Conservation (phyloP, 148 eudicot genomes). For the Polygonum maritimum region DNA sequence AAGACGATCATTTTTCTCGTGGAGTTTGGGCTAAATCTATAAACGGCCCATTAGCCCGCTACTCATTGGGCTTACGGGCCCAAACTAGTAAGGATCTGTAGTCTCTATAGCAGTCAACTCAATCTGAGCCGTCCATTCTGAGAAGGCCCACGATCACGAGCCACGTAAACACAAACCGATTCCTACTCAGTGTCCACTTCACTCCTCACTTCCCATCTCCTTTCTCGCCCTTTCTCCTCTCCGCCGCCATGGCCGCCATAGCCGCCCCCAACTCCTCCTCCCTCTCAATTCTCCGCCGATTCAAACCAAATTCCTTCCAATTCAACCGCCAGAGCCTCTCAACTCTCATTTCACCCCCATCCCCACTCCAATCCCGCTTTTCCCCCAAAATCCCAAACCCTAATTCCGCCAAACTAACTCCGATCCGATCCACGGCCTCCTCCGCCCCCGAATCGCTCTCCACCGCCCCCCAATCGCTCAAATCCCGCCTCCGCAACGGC, state of each 20-base stretch:
- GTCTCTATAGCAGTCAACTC: too few species aligned
- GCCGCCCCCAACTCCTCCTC: constrained; percentile 13
- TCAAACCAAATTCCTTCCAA: not conserved
- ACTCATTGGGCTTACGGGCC: too few species aligned
- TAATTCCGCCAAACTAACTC: constrained; percentile 5
- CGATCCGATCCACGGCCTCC: constrained; percentile 14
- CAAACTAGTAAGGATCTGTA: too few species aligned
- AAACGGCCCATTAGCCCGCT: too few species aligned
- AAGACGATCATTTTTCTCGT: too few species aligned
- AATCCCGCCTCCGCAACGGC: constrained; percentile 49
- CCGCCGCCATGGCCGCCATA: constrained; percentile 19
- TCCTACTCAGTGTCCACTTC: not conserved
- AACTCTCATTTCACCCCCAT: not conserved
- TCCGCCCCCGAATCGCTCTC: not conserved
- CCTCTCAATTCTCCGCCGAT: constrained; percentile 14
- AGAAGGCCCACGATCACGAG: too few species aligned
- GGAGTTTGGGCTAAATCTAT: too few species aligned
- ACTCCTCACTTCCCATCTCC: not conserved
- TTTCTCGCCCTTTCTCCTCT: not conserved
- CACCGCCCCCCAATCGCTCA: constrained; percentile 27
- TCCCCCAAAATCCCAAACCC: not conserved
- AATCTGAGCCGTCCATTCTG: too few species aligned
- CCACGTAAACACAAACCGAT: not conserved
- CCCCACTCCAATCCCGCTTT: not conserved
- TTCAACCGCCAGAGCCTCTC: not conserved